Percentiles rank a stretch among this genome's conserved stretches.
Evolutionary conservation across 192 early-diverging fungal genomes (phyloP).

Genomic region (Coemansia sp.): DNA sequence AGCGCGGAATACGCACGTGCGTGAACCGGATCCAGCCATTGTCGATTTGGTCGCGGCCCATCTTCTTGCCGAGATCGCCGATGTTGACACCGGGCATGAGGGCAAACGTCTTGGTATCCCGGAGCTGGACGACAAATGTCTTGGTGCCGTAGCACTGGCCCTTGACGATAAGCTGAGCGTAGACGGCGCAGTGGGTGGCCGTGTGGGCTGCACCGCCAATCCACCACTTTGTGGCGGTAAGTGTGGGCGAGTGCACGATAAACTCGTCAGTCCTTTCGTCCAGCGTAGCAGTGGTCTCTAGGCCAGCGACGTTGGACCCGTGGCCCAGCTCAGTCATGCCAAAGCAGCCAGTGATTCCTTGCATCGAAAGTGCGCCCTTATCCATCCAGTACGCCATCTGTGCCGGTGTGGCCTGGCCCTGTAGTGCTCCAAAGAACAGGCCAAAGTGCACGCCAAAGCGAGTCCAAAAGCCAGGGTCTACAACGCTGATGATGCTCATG

Average conservation of each 20-base stretch:
- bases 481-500: conserved; percentile 76
- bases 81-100: conserved; percentile 84
- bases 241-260: conserved; percentile 75
- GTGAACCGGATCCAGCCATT: conserved; percentile 95
- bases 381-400: conserved; percentile 86
- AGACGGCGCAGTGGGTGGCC: conserved; percentile 78
- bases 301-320: conserved; percentile 86
- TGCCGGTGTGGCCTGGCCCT: conserved; percentile 77
- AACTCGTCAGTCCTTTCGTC: conserved; percentile 84
- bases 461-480: conserved; percentile 91
- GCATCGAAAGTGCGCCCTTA: conserved; percentile 78
- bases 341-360: conserved; percentile 87
- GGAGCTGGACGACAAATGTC: conserved; percentile 86
- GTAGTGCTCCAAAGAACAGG: conserved; percentile 83
- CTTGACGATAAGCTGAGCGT: conserved; percentile 82
- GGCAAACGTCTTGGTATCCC: conserved; percentile 76
- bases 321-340: conserved; percentile 94
- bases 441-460: conserved; percentile 90
- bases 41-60: conserved; percentile 89
- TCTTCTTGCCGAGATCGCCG: conserved; percentile 94
- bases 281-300: conserved; percentile 92
- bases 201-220: conserved; percentile 94
- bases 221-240: conserved; percentile 94
- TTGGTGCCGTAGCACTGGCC: conserved; percentile 83
- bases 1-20: conserved; percentile 84